These are phyloP conservation scores for Coprinopsis strossmayeri DNA, from an alignment of 768 basidiomycete genomes.

Conservation along the genomic window DNA sequence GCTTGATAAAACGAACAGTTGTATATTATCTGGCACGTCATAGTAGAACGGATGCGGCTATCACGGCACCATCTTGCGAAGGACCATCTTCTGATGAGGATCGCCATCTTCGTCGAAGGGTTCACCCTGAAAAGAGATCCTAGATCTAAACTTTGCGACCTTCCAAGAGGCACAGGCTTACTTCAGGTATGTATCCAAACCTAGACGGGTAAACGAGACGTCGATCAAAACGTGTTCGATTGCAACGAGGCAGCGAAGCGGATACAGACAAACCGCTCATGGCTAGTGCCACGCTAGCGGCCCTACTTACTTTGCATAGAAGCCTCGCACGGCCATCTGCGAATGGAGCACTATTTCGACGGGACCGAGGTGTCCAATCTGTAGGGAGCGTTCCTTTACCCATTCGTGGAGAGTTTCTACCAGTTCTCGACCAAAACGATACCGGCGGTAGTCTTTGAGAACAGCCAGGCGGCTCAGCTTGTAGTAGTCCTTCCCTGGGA, in stretches of 20 bases:
- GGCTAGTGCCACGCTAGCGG: conserved; percentile 1
- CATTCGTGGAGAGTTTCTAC: conserved; percentile 58
- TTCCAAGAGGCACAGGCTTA: conserved; percentile 25
- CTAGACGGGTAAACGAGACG: conserved; percentile 30
- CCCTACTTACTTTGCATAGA: conserved; percentile 66
- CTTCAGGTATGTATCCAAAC: conserved; percentile 64
- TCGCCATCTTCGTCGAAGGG: conserved; percentile 80
- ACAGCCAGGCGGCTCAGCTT: conserved; percentile 73
- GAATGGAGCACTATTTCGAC: conserved; percentile 55
- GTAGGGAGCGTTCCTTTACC: conserved; percentile 39
- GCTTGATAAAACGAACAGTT: not conserved
- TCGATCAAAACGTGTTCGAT: conserved; percentile 14
- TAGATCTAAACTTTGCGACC: conserved; percentile 21
- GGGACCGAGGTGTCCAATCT: conserved; percentile 3
- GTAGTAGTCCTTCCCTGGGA: conserved; percentile 40
- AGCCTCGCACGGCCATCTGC: conserved; percentile 63
- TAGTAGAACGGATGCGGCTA: conserved; percentile 9
- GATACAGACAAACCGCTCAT: not conserved
- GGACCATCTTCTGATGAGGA: conserved; percentile 81
- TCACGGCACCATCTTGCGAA: conserved; percentile 42
- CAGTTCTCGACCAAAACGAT: conserved; percentile 60
- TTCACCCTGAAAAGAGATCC: conserved; percentile 42
- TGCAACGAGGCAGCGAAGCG: not conserved
- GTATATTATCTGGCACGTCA: conserved; percentile 1
- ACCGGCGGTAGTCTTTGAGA: conserved; percentile 55